Evolutionary conservation across 169 alveolate genomes (phyloP).

Genomic region (Cryptosporidium parvum): DNA sequence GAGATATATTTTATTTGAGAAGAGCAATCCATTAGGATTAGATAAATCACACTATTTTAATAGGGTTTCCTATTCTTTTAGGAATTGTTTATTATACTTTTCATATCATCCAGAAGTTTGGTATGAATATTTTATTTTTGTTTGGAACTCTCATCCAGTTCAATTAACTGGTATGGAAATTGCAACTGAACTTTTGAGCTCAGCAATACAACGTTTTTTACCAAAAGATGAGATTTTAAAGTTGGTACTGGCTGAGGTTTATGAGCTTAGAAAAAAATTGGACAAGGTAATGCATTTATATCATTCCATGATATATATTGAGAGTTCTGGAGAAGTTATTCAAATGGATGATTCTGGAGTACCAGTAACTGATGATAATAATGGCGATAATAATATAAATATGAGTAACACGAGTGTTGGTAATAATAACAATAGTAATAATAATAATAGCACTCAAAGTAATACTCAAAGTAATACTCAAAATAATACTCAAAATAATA

Average conservation of each 20-base stretch:
- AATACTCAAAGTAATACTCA: background rate
- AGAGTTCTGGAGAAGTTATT: constrained; percentile 17
- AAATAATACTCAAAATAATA: too few relatives aligned
- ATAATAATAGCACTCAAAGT: too few relatives aligned
- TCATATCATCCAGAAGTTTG: constrained; percentile 71
- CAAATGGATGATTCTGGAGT: background rate
- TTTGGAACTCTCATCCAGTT: constrained; percentile 70
- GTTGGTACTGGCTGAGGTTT: constrained; percentile 66
- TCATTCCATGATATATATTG: constrained; percentile 63
- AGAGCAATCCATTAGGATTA: constrained; percentile 44
- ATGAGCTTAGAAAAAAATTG: constrained; percentile 41
- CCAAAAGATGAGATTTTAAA: constrained; percentile 71
- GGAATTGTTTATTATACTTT: constrained; percentile 60
- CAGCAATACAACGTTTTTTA: constrained; percentile 66
- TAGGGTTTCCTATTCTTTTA: constrained; percentile 58
- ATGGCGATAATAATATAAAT: background rate
- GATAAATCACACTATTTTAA: constrained; percentile 46
- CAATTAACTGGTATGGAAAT: constrained; percentile 45
- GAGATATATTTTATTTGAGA: constrained; percentile 45
- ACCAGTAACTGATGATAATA: background rate
- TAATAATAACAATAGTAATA: constrained; percentile 1
- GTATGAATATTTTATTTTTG: constrained; percentile 73
- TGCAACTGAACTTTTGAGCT: constrained; percentile 47
- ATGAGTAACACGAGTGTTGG: background rate
- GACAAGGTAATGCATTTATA: constrained; percentile 51